Base-by-base conservation (phyloP, 495 filamentous ascomycete species). In the Physcia stellaris region DNA sequence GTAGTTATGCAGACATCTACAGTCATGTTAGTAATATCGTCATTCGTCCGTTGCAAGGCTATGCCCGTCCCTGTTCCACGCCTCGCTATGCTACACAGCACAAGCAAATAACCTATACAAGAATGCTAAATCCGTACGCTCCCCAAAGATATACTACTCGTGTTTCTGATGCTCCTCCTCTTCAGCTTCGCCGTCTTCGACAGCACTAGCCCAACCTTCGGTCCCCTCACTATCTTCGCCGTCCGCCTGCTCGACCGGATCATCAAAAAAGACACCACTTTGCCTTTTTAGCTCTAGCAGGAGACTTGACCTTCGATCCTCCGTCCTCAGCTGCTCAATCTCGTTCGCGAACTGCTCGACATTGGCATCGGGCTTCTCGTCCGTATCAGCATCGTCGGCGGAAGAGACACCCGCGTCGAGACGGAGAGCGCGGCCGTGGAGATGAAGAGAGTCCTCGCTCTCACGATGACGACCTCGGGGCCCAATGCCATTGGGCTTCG, bases 281-380 rank as follows among this genome's bases (percentile, higher is more conserved):
- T 80, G 76, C 36, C 74, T 56, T 28, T 63, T 56, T 27, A 79
- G 52, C 51, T 80, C 76, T 44, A 73, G 63, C 27, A 80, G 59
- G 15, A 77, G 46, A 43, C 63, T 47, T 15, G 57, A 57, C 17
- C 52, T 42, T 27, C 47, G 49, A 29, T 58, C 56, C 6, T 51
- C 50, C 18, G 42, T 15, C 23, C 40, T 47, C 3, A 38, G 48
- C 32, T 50, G 46, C 6, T 57, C 52, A 12, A 38, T 20, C 48
- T n/a, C n/a, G n/a, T n/a, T n/a, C n/a, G n/a, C n/a, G n/a, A n/a
- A n/a, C n/a, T n/a, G n/a, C n/a, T n/a, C n/a, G n/a, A n/a, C n/a
- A n/a, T n/a, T n/a, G n/a, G n/a, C n/a, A 22, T 53, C 54, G 30
- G 52, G 15, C 20, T 6, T 26, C n/a, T 29, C 26, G n/a, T 15